Evolutionary conservation across 225 moss, liverwort and hornwort species (phyloP), one percentile per base, ranked within the genome.

Genomic region (Climacium dendroides): DNA sequence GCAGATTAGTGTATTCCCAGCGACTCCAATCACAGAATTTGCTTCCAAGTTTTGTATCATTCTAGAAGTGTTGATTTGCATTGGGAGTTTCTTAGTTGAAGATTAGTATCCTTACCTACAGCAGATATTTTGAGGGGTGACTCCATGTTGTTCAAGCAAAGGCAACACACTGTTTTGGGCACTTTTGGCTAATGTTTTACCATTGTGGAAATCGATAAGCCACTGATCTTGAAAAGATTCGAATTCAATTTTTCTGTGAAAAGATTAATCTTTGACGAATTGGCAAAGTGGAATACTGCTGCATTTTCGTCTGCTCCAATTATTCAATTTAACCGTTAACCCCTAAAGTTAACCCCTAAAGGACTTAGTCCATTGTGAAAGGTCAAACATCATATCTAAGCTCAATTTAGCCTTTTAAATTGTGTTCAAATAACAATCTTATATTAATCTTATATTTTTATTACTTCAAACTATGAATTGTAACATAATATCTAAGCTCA

Each of bases 31-130:
- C 76, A 77, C 19, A 86, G 84, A 83, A 81, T 79, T 81, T 88
- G 59, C 92, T 55, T 75, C 63, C 70, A 88, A 83, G 70, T 76
- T 86, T 55, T 92, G 90, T 92, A 87, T 86, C 86, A 90, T 92
- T 88, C 77, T 81, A 88, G 81, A 84, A 84, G 66, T 77, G 80
- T 88, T 81, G 84, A 65, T 80, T 83, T 88, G 83, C 81, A 43
- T 65, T 81, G 76, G 75, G 35, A 57, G 77, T 86, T 84, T 80
- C 74, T 41, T 65, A 28, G 67, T 86, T 88, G 85, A 85, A 83
- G 83, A 45, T 65, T 83, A 77, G 64, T 66, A 71, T 84, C 77
- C 86, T 16, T 58, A 45, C 58, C 72, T 85, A 87, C 54, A 53
- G 83, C 81, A 69, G 67, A 83, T 43, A n/a, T 73, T 86, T 80